Evolutionary conservation across 176 grass and related monocot genomes (phyloP), one percentile per base, ranked within the genome.

Genomic region (Pontederia crassipes): DNA sequence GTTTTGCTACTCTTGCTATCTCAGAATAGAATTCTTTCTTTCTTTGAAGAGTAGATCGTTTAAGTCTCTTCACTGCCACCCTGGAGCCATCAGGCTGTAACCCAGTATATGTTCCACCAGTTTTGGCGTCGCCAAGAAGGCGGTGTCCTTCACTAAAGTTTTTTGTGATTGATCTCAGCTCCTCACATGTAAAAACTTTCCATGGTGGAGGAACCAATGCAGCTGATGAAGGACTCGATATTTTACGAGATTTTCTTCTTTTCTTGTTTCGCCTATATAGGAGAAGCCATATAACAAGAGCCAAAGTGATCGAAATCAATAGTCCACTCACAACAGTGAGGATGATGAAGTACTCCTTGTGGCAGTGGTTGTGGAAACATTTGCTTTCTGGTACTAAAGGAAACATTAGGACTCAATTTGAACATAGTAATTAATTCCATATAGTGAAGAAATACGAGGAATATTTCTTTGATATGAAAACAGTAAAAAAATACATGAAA

Each of bases 1-100:
- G 84, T 74, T 81, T 98, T 61, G 93, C 81, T 0, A 98, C 93
- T 83, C 87, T 87, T 48, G 87, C 79, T 56, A 98, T 85, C 75
- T 98, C 93, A 46, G 84, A 98, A 69, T 98, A 98, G 77, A 98
- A 98, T 66, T 98, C 87, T 11, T 83, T 98, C 60, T 98, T 98
- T 67, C 87, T 98, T 66, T 92, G 93, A 46, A 98, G 71, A 79
- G 71, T 98, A 20, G 88, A 92, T 71, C 84, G 88, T 65, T 98
- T 98, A 46, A 98, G 62, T 57, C 87, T 98, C 74, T 92, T 98
- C 46, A 98, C 80, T 69, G 87, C 93, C 32, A 98, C 79, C 76
- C 69, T 87, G 4, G 87, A 88, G 47, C 84, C 93, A 68, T 98
- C 93, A 69, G 78, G 81, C 74, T 92, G 78, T 55, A 91, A 48